Base-by-base conservation (phyloP, 371 early-diverging fungal genomes). In the Fennellomyces sp. region DNA sequence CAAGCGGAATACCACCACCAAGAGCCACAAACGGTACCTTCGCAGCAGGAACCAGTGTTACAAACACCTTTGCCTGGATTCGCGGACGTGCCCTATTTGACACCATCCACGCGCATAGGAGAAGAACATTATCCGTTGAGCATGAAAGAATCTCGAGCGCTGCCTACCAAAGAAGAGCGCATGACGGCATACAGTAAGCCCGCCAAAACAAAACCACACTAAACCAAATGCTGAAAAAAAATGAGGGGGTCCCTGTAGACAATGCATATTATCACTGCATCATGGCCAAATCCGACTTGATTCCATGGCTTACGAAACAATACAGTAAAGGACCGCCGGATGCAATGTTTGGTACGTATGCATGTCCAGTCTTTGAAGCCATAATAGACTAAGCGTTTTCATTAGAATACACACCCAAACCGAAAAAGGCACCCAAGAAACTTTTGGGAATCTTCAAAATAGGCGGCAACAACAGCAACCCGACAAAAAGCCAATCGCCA, bases 231-330 rank as follows among this genome's bases (percentile, higher is more conserved):
- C n/a, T n/a, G n/a, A n/a, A n/a, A n/a, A n/a, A n/a, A n/a, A n/a
- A n/a, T n/a, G n/a, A n/a, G n/a, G n/a, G n/a, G n/a, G 6, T 25
- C 13, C n/a, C 21, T 35, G 49, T 15, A 71, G 71, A 56, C 25
- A 52, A 62, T 39, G 71, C 66, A 0, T 71, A 71, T 47, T 56
- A 64, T 11, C 60, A 66, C 25, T 66, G 66, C 33, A 66, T 71
- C 21, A 36, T 33, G 28, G 66, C 71, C 17, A 52, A 54, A 15
- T 61, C 71, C 2, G 55, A 64, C n/a, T 28, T 71, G 28, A 53
- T 61, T 25, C 61, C 64, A 17, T 71, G 71, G 71, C 33, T 71
- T 7, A 66, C 64, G 25, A 71, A 66, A 17, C 71, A 71, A 45
- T 61, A 66, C 49, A 62, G 56, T 35, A 71, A 66, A 53, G 71